Conservation (phyloP, 306 rosid species). For the Castanea mollissima region DNA sequence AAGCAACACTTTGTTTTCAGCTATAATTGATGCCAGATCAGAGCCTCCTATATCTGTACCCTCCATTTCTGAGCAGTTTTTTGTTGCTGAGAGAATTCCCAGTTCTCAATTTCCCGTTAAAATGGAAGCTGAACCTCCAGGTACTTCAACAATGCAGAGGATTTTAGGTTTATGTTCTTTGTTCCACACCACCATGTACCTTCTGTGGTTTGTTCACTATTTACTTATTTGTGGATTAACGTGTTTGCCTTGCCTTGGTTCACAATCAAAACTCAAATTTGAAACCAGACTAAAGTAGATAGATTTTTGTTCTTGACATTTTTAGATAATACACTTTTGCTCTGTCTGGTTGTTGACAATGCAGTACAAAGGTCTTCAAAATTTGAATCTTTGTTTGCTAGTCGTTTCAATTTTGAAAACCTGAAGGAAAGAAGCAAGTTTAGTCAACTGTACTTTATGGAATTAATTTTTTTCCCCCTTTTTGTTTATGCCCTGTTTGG, state of each 20-base stretch:
- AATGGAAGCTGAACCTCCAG: conserved; percentile 76
- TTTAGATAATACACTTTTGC: background rate
- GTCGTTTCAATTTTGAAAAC: background rate
- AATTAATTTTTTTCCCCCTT: background rate
- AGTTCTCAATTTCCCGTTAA: conserved; percentile 40
- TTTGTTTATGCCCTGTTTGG: background rate
- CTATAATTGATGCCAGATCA: conserved; percentile 38
- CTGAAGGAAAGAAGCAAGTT: background rate
- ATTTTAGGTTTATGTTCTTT: background rate
- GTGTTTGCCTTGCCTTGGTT: conserved; percentile 13
- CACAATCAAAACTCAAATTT: conserved; percentile 15
- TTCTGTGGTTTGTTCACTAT: background rate
- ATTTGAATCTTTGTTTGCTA: background rate
- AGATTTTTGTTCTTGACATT: background rate
- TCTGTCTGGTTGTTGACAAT: conserved; percentile 20
- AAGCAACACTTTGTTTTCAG: conserved; percentile 29
- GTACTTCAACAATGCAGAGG: conserved; percentile 31
- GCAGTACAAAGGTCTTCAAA: background rate
- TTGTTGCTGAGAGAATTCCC: conserved; percentile 11
- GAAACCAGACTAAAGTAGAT: conserved; percentile 10
- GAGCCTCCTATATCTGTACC: conserved; percentile 26
- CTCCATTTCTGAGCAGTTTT: conserved; percentile 26
- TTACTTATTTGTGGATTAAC: conserved; percentile 9
- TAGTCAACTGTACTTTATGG: background rate
- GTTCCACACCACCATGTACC: background rate